These are phyloP conservation scores for Salix suchowensis DNA, from an alignment of 345 rosid genomes.

Conservation along the genomic window DNA sequence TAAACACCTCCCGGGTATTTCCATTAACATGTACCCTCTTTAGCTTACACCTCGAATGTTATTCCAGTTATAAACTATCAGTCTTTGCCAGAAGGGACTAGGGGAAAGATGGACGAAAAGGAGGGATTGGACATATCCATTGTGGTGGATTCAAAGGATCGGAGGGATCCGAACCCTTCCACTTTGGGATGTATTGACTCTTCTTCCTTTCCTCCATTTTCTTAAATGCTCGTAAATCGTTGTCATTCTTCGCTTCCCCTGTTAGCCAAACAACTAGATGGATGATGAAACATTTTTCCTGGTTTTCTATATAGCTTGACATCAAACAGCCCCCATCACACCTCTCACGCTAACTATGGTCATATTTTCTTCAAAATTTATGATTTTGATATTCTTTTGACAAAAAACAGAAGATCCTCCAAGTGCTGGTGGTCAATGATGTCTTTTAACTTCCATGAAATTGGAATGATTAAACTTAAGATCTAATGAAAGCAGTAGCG, in stretches of 20 bases:
- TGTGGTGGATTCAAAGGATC: background rate
- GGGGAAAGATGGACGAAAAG: background rate
- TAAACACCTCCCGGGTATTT: too few species aligned
- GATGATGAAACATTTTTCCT: too few species aligned
- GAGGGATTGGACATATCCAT: background rate
- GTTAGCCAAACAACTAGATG: too few species aligned
- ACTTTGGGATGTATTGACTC: too few species aligned
- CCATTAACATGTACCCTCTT: background rate
- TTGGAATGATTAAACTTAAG: background rate
- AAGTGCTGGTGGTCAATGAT: too few species aligned
- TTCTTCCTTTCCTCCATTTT: too few species aligned
- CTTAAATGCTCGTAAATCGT: too few species aligned
- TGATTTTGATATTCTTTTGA: background rate
- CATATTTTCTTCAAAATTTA: background rate
- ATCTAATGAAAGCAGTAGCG: background rate
- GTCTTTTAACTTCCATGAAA: background rate
- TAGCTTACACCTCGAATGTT: background rate
- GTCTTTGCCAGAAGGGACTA: background rate
- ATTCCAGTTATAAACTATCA: background rate
- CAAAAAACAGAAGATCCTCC: background rate
- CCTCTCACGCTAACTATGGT: background rate
- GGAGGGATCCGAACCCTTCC: background rate
- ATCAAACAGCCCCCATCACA: background rate
- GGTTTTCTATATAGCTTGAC: background rate
- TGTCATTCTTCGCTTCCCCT: too few species aligned